Conservation (phyloP, 1,284 basidiomycete species). For the Athelia psychrophila region DNA sequence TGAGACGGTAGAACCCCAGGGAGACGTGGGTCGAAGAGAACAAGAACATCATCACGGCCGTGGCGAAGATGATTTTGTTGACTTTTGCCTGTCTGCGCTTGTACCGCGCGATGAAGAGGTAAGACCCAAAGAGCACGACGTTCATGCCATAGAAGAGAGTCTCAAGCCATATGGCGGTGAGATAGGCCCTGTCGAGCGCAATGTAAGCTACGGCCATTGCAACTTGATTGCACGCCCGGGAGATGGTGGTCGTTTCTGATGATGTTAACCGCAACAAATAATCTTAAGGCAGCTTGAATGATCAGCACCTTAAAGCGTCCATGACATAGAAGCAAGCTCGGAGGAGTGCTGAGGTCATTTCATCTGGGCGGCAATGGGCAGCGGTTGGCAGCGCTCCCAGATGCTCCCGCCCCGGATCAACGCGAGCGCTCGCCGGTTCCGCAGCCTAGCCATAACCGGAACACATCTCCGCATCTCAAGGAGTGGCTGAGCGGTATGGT, state of each 20-base stretch:
- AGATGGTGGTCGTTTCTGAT: conserved; percentile 12
- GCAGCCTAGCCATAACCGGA: too few relatives aligned
- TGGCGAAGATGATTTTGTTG: conserved; percentile 27
- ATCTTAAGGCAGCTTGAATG: too few relatives aligned
- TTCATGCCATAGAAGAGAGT: conserved; percentile 28
- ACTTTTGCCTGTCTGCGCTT: conserved; percentile 23
- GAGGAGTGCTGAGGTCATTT: too few relatives aligned
- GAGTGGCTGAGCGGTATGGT: too few relatives aligned
- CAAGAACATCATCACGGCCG: conserved; percentile 32
- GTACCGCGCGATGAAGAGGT: conserved; percentile 29
- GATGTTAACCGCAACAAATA: too few relatives aligned
- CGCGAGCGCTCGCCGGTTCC: too few relatives aligned
- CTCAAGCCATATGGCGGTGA: conserved; percentile 16
- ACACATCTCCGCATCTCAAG: too few relatives aligned
- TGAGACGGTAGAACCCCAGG: conserved; percentile 34
- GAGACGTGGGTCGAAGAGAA: conserved; percentile 35
- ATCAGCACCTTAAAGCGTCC: too few relatives aligned
- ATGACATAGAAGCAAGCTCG: too few relatives aligned
- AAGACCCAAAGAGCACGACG: conserved; percentile 30
- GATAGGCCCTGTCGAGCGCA: conserved; percentile 11
- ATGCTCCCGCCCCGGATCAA: too few relatives aligned
- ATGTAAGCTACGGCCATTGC: background rate
- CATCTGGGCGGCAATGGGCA: background rate
- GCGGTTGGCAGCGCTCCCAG: background rate
- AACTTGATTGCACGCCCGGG: too few relatives aligned